Base-by-base conservation (phyloP, 2,329 filamentous ascomycete species). In the Penicillium sp. region DNA sequence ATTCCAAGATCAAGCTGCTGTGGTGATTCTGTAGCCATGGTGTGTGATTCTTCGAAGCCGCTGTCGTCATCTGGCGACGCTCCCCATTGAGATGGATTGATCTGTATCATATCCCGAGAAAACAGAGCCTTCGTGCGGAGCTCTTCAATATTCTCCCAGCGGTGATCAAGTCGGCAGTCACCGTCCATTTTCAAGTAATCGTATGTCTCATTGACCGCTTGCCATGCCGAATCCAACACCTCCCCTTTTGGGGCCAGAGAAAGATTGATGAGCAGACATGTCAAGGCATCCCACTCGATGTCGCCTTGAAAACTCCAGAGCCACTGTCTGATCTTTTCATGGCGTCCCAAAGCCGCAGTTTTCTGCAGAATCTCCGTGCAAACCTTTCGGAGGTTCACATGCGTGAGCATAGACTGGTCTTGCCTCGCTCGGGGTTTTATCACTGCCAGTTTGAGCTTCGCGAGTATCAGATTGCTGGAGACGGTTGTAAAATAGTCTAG, bases 241-340 rank as follows among this genome's bases (percentile, higher is more conserved):
- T 46, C 45, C 4, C 43, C 42, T 5, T 19, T 26, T 3, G 49
- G 57, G 0, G n/a, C 35, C 2, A 57, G 22, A n/a, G 60, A 61
- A 5, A 63, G 31, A 17, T 55, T 31, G 4, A 53, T 44, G 2
- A 62, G 50, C 9, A 67, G 37, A 44, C 57, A 59, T 3, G 41
- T 42, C 17, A 65, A 40, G 3, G 57, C 56, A 33, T 64, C 64
- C 61, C 63, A 64, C 28, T 67, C 61, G 5, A 63, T 22, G 33
- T 65, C 56, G 1, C 44, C 61, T 45, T 63, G 61, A n/a, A 64
- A 59, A 12, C 56, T 43, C 64, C 64, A 67, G 3, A 62, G 37
- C 63, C 61, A 65, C 17, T 53, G 53, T 31, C 43, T 51, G 2
- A 57, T 53, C 1, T 50, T 58, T 28, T 63, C 58, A 40, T 61